Percentiles rank a stretch among this genome's conserved stretches.
Conservation (phyloP, 179 eudicot species). For the Beta macrorhiza region DNA sequence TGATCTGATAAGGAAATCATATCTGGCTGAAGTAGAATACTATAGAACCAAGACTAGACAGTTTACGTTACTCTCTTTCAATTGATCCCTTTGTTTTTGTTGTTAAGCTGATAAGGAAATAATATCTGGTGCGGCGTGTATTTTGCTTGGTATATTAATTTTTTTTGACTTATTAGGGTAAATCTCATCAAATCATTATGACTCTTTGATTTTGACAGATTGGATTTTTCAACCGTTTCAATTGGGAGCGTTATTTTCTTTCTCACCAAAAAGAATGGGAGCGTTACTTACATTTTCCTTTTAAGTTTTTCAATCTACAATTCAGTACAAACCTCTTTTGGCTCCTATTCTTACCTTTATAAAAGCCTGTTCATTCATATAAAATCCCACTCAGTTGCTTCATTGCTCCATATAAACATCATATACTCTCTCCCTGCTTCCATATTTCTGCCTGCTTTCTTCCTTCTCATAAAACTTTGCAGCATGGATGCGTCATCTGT, state of each 20-base stretch:
- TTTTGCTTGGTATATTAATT: background rate
- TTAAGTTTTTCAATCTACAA: too few relatives aligned
- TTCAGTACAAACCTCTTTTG: too few relatives aligned
- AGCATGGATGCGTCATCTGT: background rate
- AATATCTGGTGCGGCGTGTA: background rate
- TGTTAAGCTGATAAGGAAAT: background rate
- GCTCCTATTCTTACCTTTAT: background rate
- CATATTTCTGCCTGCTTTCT: background rate
- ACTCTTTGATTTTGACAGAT: background rate
- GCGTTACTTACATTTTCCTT: too few relatives aligned
- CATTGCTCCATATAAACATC: too few relatives aligned
- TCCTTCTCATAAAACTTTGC: background rate
- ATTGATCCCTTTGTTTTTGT: background rate
- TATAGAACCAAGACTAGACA: too few relatives aligned
- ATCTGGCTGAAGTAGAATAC: too few relatives aligned
- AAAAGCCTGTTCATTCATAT: background rate
- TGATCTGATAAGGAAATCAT: too few relatives aligned
- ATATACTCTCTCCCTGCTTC: background rate
- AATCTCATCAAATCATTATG: background rate
- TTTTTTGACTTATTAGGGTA: background rate
- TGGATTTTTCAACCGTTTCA: background rate
- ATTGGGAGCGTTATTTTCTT: constrained; percentile 6
- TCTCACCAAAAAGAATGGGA: too few relatives aligned
- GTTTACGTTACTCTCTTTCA: background rate
- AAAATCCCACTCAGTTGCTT: background rate